Evolutionary conservation across 495 filamentous ascomycete genomes (phyloP).

Genomic region (Xeromyces bisporus): DNA sequence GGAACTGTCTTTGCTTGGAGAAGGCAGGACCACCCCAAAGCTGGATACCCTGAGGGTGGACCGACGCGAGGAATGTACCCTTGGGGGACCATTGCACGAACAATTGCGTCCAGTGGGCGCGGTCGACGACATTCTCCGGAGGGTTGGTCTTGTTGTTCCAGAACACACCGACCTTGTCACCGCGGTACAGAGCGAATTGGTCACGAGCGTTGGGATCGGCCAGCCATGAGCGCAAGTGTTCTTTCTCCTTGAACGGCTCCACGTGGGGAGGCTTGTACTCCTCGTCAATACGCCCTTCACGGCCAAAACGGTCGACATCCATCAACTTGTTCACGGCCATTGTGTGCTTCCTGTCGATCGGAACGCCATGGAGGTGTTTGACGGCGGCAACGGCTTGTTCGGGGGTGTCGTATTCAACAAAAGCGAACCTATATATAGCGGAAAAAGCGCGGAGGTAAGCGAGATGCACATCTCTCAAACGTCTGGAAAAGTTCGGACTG

Average conservation of each 20-base stretch:
- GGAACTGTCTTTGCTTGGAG: slow-evolving; percentile 78
- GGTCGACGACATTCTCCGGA: slow-evolving; percentile 77
- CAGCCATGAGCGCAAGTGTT: slow-evolving; percentile 88
- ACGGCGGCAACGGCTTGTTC: slow-evolving; percentile 79
- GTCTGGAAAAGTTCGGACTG: too few relatives aligned
- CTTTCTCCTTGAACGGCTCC: slow-evolving; percentile 71
- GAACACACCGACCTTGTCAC: slow-evolving; percentile 81
- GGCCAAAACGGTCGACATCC: slow-evolving; percentile 89
- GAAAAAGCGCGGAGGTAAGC: slow-evolving; percentile 1
- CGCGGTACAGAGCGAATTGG: slow-evolving; percentile 82
- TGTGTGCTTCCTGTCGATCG: slow-evolving; percentile 90
- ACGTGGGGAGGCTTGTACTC: slow-evolving; percentile 64
- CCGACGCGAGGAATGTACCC: slow-evolving; percentile 84
- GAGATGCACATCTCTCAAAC: not conserved
- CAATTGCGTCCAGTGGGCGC: slow-evolving; percentile 87
- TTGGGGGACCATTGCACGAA: slow-evolving; percentile 96
- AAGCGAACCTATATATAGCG: slow-evolving; percentile 50
- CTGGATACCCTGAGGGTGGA: slow-evolving; percentile 89
- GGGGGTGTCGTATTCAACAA: slow-evolving; percentile 88
- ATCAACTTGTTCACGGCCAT: slow-evolving; percentile 93
- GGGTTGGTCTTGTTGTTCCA: slow-evolving; percentile 93
- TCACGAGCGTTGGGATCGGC: slow-evolving; percentile 74
- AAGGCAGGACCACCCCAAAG: slow-evolving; percentile 87
- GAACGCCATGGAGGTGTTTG: slow-evolving; percentile 62
- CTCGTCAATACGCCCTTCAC: slow-evolving; percentile 83